phyloP scores from a whole-genome alignment of 441 rosid species.

The Adansonia grandidieri region DNA sequence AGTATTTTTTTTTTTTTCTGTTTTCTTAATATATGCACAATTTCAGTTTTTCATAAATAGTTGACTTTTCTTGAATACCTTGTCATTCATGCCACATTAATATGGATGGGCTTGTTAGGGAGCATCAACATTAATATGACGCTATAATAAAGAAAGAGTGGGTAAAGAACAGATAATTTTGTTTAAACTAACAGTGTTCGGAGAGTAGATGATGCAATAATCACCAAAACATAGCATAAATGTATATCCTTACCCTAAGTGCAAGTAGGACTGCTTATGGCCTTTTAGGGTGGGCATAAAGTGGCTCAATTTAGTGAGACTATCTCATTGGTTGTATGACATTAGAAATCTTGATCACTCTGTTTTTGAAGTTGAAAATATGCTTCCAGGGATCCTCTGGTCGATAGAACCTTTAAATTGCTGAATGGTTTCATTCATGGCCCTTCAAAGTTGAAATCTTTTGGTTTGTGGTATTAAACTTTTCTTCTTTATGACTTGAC shows the following conservation, averaged over 20 bases:
- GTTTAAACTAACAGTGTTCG: neutral
- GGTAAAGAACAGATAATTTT: neutral
- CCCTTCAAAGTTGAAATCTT: neutral
- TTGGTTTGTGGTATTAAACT: neutral
- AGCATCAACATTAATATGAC: neutral
- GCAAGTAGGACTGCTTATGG: too few relatives aligned
- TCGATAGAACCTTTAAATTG: neutral
- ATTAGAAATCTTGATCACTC: neutral
- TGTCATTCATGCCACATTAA: neutral
- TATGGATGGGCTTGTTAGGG: neutral
- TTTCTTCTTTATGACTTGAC: neutral
- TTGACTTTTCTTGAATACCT: neutral
- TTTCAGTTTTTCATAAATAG: neutral
- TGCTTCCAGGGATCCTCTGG: constrained; percentile 7
- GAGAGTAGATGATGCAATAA: neutral
- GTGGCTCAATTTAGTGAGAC: neutral
- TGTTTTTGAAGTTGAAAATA: constrained; percentile 2
- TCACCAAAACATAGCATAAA: neutral
- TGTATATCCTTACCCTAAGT: neutral
- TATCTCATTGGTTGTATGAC: neutral
- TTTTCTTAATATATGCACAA: neutral
- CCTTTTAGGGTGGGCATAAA: neutral
- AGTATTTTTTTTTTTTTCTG: neutral
- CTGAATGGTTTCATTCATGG: neutral
- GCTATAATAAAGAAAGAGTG: neutral